Conservation (phyloP, 1,139 yeast species). For the Blastobotrys petasosporus region DNA sequence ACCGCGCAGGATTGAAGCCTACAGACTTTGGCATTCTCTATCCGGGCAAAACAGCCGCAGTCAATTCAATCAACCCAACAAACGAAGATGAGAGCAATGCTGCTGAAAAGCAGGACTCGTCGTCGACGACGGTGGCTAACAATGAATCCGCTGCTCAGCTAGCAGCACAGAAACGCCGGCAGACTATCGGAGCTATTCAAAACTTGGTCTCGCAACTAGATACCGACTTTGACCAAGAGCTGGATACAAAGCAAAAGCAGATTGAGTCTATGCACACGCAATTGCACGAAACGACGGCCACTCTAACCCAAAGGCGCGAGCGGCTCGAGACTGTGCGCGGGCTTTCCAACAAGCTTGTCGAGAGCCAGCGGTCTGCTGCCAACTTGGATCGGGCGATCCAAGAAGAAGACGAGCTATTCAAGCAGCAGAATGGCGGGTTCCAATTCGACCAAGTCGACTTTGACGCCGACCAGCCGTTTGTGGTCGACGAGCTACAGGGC, state of each 20-base stretch:
- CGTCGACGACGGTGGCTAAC: background rate
- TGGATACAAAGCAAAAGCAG: constrained; percentile 40
- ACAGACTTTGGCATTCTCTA: constrained; percentile 64
- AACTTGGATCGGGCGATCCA: constrained; percentile 53
- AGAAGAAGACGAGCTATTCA: constrained; percentile 51
- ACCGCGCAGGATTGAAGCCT: constrained; percentile 81
- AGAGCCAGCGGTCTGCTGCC: constrained; percentile 45
- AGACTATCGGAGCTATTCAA: constrained; percentile 41
- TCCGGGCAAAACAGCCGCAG: background rate
- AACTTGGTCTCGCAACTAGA: constrained; percentile 33
- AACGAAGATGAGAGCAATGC: too few relatives aligned
- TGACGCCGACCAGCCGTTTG: constrained; percentile 84
- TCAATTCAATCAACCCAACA: too few relatives aligned
- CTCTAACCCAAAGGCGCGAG: constrained; percentile 41
- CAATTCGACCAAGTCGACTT: constrained; percentile 47
- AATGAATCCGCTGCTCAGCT: background rate
- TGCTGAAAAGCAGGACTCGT: too few relatives aligned
- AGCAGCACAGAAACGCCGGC: constrained; percentile 35
- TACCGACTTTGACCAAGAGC: constrained; percentile 45
- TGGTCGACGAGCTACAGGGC: constrained; percentile 35
- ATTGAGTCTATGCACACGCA: constrained; percentile 44
- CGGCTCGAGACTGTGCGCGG: constrained; percentile 41
- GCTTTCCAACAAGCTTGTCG: constrained; percentile 39
- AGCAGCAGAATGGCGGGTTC: constrained; percentile 30
- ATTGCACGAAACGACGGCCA: constrained; percentile 44